These are phyloP conservation scores for Fusarium sp. DNA, from an alignment of 2,329 filamentous ascomycete genomes.

Conservation along the genomic window DNA sequence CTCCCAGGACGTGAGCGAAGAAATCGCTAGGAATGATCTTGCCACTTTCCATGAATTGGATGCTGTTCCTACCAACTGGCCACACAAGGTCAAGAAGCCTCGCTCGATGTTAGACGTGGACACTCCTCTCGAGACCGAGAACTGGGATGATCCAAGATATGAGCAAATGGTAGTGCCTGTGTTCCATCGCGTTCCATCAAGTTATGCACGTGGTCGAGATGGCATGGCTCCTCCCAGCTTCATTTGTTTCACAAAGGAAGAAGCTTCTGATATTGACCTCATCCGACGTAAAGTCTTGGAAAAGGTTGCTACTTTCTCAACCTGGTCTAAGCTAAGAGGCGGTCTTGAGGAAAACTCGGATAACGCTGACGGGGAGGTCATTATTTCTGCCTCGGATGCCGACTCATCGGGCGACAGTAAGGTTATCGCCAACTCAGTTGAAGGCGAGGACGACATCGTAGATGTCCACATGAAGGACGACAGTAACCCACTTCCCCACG, in stretches of 20 bases:
- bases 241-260: constrained; percentile 79
- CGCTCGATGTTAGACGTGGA: constrained; percentile 64
- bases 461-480: constrained; percentile 86
- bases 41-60: constrained; percentile 83
- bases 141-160: constrained; percentile 72
- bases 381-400: constrained; percentile 72
- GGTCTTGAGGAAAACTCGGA: constrained; percentile 62
- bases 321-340: constrained; percentile 71
- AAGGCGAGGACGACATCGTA: constrained; percentile 90
- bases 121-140: constrained; percentile 55
- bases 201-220: constrained; percentile 50
- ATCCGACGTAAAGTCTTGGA: constrained; percentile 85
- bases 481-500: constrained; percentile 48
- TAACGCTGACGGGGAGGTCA: constrained; percentile 73
- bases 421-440: constrained; percentile 81
- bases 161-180: constrained; percentile 78
- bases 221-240: constrained; percentile 69
- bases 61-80: constrained; percentile 80
- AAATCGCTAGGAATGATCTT: constrained; percentile 74
- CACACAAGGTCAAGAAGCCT: constrained; percentile 64
- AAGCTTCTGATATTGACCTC: constrained; percentile 73
- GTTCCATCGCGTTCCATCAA: constrained; percentile 66
- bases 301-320: constrained; percentile 81
- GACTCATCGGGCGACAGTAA: constrained; percentile 77
- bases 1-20: constrained; percentile 73